phyloP scores from a whole-genome alignment of 2,329 filamentous ascomycete genomes.

The Colletotrichum trifolii region DNA sequence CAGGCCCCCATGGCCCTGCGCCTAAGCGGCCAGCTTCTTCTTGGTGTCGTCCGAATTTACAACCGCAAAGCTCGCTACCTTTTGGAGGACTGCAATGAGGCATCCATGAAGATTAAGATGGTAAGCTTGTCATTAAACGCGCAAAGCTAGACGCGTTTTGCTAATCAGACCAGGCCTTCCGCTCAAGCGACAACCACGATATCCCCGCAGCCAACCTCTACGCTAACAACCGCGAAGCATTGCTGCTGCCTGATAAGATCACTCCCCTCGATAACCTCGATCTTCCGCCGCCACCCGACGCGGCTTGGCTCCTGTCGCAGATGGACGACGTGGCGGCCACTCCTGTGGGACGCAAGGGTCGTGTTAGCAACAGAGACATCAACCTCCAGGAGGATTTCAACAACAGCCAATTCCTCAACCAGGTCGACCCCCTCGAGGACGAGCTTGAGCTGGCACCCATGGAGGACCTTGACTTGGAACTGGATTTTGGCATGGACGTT shows the following conservation, averaged over 20 bases:
- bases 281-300: conserved; percentile 85
- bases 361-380: conserved; percentile 71
- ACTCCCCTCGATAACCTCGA: conserved; percentile 88
- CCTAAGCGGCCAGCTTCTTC: conserved; percentile 90
- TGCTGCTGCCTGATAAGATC: conserved; percentile 91
- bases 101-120: conserved; percentile 98
- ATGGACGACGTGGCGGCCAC: conserved; percentile 70
- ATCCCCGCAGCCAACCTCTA: conserved; percentile 81
- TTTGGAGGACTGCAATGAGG: conserved; percentile 97
- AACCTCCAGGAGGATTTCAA: conserved; percentile 76
- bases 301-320: conserved; percentile 83
- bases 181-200: conserved; percentile 93
- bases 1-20: conserved; percentile 96
- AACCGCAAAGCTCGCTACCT: conserved; percentile 96
- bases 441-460: conserved; percentile 65
- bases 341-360: conserved; percentile 66
- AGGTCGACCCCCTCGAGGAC: conserved; percentile 69
- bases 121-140: conserved; percentile 58
- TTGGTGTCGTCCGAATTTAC: conserved; percentile 97
- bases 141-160: conserved; percentile 22
- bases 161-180: conserved; percentile 79
- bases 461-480: conserved; percentile 77
- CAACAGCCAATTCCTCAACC: conserved; percentile 84
- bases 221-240: conserved; percentile 83
- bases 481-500: conserved; percentile 80